These are phyloP conservation scores for Emericellopsis cladophorae DNA, from an alignment of 2,329 filamentous ascomycete species.

Conservation along the genomic window DNA sequence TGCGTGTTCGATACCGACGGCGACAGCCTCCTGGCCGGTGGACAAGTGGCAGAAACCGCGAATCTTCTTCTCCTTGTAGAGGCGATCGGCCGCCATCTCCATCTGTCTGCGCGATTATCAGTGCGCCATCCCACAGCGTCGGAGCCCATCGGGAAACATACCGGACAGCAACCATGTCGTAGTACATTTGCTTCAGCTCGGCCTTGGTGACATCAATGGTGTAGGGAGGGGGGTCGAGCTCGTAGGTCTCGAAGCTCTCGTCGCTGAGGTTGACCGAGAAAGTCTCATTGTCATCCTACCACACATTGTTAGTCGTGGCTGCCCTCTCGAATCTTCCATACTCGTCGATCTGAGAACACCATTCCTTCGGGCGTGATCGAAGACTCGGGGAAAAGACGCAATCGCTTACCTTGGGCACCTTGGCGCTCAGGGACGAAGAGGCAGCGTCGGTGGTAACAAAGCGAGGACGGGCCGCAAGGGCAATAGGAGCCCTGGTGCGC, in stretches of 20 bases:
- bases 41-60: constrained; percentile 99
- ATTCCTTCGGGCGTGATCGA: not conserved
- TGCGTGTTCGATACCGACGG: constrained; percentile 92
- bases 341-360: not conserved
- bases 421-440: constrained; percentile 74
- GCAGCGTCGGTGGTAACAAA: constrained; percentile 93
- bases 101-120: constrained; percentile 59
- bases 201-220: constrained; percentile 90
- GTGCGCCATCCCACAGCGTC: constrained; percentile 3
- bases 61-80: constrained; percentile 99
- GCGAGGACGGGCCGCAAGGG: constrained; percentile 43
- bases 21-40: constrained; percentile 93
- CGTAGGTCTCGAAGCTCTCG: constrained; percentile 99
- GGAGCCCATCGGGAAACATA: constrained; percentile 32
- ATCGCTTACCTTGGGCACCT: constrained; percentile 2
- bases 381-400: constrained; percentile 1
- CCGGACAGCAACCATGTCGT: constrained; percentile 91
- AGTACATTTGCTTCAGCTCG: constrained; percentile 98
- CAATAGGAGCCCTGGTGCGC: constrained; percentile 31
- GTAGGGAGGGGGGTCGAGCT: constrained; percentile 92
- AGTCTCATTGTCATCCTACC: constrained; percentile 83
- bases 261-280: constrained; percentile 90
- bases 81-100: constrained; percentile 97
- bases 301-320: constrained; percentile 7
- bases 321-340: not conserved